A percentile compares a stretch with the other conserved stretches of the same genome.
phyloP scores from a whole-genome alignment of 495 filamentous ascomycete genomes.

The Xylaria sp. region DNA sequence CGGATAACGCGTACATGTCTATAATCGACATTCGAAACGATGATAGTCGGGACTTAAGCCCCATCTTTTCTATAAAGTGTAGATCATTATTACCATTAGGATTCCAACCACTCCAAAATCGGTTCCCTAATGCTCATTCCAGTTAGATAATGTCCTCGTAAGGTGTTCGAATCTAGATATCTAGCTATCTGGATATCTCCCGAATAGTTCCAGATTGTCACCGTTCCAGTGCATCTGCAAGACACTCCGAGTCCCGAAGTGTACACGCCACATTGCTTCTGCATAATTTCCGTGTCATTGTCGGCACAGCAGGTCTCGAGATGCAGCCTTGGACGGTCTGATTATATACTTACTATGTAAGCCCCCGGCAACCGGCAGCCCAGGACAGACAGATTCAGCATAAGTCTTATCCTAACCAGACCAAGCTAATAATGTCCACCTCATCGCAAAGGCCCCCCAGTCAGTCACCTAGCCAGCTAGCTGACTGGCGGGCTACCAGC shows the following conservation, averaged over 20 bases:
- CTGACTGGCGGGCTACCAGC: constrained; percentile 4
- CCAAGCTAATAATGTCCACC: constrained; percentile 8
- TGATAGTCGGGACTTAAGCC: constrained; percentile 2
- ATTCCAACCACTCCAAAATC: neutral
- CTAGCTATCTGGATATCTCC: neutral
- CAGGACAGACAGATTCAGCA: neutral
- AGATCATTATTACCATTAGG: constrained; percentile 4
- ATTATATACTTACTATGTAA: constrained; percentile 5
- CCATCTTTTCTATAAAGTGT: neutral
- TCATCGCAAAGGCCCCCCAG: neutral
- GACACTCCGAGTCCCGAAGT: constrained; percentile 11
- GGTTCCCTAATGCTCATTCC: neutral
- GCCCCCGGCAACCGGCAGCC: neutral
- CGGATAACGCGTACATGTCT: neutral
- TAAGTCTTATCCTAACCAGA: neutral
- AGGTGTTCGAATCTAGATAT: neutral
- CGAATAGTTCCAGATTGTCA: neutral
- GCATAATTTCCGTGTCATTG: neutral
- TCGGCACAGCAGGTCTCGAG: neutral
- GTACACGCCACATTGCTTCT: constrained; percentile 2
- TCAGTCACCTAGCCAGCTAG: neutral
- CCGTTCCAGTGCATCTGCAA: constrained; percentile 24
- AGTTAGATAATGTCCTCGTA: neutral
- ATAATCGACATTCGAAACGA: neutral
- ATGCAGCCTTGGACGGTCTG: constrained; percentile 10